These are phyloP conservation scores for Candida succiphila DNA, from an alignment of 805 yeast species.

Conservation along the genomic window DNA sequence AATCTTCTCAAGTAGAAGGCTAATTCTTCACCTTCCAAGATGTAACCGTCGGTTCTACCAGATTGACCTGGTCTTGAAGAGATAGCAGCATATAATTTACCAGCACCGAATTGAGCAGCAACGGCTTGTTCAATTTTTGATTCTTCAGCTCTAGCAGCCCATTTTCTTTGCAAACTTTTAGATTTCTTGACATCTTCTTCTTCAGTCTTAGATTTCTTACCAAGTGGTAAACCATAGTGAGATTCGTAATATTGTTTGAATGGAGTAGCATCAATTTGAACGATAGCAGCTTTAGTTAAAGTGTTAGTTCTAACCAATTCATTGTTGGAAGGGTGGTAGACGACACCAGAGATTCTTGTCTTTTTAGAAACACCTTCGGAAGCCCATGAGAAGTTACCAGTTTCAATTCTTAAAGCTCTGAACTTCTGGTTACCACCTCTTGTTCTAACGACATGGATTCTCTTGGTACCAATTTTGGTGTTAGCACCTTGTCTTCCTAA, in stretches of 20 bases:
- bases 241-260: conserved; percentile 99
- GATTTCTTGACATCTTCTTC: conserved; percentile 62
- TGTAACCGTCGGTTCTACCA: conserved; percentile 99
- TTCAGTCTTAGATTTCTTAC: conserved; percentile 64
- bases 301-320: conserved; percentile 99
- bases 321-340: conserved; percentile 99
- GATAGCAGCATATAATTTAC: conserved; percentile 97
- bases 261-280: conserved; percentile 99
- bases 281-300: conserved; percentile 97
- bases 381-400: conserved; percentile 99
- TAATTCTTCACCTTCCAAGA: conserved; percentile 99
- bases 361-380: conserved; percentile 98
- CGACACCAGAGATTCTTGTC: conserved; percentile 98
- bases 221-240: conserved; percentile 91
- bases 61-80: conserved; percentile 99
- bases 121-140: conserved; percentile 86
- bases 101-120: conserved; percentile 95
- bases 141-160: conserved; percentile 81
- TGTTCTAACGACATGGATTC: conserved; percentile 98
- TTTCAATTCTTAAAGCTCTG: conserved; percentile 99
- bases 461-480: conserved; percentile 98
- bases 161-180: conserved; percentile 79
- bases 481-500: conserved; percentile 99
- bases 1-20: conserved; percentile 99
- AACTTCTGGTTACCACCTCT: conserved; percentile 99